Percentiles rank a stretch among this genome's conserved stretches.
Conservation (phyloP, 2,329 filamentous ascomycete genomes). For the Westerdykella aurantiaca region DNA sequence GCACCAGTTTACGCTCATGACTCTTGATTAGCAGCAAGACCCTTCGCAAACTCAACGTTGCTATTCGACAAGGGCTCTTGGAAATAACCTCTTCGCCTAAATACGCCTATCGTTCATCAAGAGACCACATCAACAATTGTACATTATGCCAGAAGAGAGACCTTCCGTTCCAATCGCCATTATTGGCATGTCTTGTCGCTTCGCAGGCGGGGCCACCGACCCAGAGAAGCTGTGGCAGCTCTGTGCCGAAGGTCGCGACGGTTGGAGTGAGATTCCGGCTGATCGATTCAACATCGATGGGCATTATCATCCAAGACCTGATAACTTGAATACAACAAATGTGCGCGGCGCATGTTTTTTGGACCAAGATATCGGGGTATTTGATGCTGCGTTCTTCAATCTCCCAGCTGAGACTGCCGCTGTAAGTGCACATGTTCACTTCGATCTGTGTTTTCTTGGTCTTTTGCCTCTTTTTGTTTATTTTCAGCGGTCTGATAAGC, state of each 20-base stretch:
- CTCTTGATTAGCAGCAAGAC: too few species aligned
- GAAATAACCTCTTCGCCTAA: too few species aligned
- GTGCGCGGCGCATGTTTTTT: conserved; percentile 11
- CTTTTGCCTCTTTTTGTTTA: too few species aligned
- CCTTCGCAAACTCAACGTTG: too few species aligned
- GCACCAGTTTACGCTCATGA: too few species aligned
- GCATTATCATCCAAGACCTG: conserved; percentile 7
- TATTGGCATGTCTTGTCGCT: conserved; percentile 33
- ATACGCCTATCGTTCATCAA: too few species aligned
- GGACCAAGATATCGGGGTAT: conserved; percentile 8
- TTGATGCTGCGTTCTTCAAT: conserved; percentile 17
- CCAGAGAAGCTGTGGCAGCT: conserved; percentile 34
- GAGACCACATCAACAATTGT: too few species aligned
- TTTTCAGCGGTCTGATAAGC: too few species aligned
- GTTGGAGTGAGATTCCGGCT: conserved; percentile 18
- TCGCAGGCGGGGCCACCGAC: conserved; percentile 27
- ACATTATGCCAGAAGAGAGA: too few species aligned
- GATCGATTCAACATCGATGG: conserved; percentile 29
- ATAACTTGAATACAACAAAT: conserved; percentile 1
- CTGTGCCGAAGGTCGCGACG: conserved; percentile 20
- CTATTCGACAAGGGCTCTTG: too few species aligned
- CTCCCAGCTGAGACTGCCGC: conserved; percentile 5
- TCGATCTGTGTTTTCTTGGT: too few species aligned
- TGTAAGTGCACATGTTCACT: not conserved
- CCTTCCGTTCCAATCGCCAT: conserved; percentile 23